A percentile compares a stretch with the other conserved stretches of the same genome.
Conservation (phyloP, 1,284 basidiomycete species). For the Trichosporon sp. region DNA sequence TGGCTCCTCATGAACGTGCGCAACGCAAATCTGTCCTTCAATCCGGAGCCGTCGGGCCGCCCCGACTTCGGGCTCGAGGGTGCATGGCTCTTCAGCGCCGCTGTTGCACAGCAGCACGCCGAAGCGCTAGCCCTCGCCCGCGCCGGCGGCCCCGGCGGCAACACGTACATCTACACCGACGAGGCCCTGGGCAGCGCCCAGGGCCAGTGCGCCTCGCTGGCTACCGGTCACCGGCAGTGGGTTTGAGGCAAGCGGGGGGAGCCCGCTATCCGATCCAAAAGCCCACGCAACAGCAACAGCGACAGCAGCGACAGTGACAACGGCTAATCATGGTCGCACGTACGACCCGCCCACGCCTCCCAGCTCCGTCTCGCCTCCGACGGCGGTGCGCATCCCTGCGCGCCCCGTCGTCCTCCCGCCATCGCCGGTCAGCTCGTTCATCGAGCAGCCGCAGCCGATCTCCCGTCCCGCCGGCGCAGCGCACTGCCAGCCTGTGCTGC, state of each 20-base stretch:
- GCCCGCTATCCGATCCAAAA: slow-evolving; percentile 27
- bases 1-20: slow-evolving; percentile 5
- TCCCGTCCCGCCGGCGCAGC: background rate
- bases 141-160: slow-evolving; percentile 39
- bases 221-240: slow-evolving; percentile 46
- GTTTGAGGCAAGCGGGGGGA: slow-evolving; percentile 50
- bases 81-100: slow-evolving; percentile 22
- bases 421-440: background rate
- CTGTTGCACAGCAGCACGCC: slow-evolving; percentile 23
- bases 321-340: background rate
- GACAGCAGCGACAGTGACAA: too few species aligned
- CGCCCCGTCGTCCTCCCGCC: background rate
- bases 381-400: slow-evolving; percentile 1
- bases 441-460: background rate
- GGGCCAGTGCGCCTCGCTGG: slow-evolving; percentile 32
- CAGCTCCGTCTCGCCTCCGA: background rate
- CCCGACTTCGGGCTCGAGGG: background rate
- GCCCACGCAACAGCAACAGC: background rate
- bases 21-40: background rate
- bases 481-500: slow-evolving; percentile 23
- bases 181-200: slow-evolving; percentile 16
- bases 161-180: slow-evolving; percentile 40
- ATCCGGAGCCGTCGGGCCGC: background rate
- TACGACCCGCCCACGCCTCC: slow-evolving; percentile 8
- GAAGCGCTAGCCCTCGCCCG: slow-evolving; percentile 45